A percentile compares a stretch with the other conserved stretches of the same genome.
Evolutionary conservation across 768 basidiomycete species (phyloP).

Genomic region (Austroboletus festivus): DNA sequence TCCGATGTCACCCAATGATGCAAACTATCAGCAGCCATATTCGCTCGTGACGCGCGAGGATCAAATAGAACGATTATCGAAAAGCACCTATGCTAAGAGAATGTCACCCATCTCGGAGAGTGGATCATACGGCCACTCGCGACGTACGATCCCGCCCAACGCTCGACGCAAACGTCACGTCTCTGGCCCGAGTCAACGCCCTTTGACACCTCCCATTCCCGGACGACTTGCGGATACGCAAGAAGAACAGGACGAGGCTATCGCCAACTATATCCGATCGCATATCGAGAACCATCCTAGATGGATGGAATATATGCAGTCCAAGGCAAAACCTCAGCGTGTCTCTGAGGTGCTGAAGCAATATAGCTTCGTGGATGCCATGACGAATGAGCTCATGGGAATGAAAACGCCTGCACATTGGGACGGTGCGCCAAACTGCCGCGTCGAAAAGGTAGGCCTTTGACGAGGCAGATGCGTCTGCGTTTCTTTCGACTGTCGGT

Average conservation of each 20-base stretch:
- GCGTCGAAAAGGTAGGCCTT: slow-evolving; percentile 45
- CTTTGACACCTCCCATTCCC: slow-evolving; percentile 23
- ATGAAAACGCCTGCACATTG: slow-evolving; percentile 41
- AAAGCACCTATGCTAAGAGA: slow-evolving; percentile 14
- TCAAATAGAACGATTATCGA: slow-evolving; percentile 27
- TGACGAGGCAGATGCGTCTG: not conserved
- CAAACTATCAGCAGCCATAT: slow-evolving; percentile 4
- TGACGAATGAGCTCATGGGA: slow-evolving; percentile 46
- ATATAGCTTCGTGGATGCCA: slow-evolving; percentile 51
- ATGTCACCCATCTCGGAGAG: slow-evolving; percentile 17
- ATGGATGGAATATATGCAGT: slow-evolving; percentile 47
- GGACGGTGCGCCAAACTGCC: slow-evolving; percentile 30
- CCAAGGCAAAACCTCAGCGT: slow-evolving; percentile 38
- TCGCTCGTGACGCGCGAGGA: slow-evolving; percentile 25
- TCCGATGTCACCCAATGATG: not conserved
- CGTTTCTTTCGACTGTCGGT: not conserved
- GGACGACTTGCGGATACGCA: slow-evolving; percentile 32
- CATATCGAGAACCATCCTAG: slow-evolving; percentile 42
- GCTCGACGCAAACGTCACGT: not conserved
- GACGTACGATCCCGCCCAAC: slow-evolving; percentile 6
- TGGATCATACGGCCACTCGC: slow-evolving; percentile 19
- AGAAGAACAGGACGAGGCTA: slow-evolving; percentile 40
- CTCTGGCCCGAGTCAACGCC: slow-evolving; percentile 2
- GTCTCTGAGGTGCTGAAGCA: slow-evolving; percentile 44
- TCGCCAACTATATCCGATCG: slow-evolving; percentile 43